phyloP scores from a whole-genome alignment of 257 asterid species.

The Linaria vulgaris region DNA sequence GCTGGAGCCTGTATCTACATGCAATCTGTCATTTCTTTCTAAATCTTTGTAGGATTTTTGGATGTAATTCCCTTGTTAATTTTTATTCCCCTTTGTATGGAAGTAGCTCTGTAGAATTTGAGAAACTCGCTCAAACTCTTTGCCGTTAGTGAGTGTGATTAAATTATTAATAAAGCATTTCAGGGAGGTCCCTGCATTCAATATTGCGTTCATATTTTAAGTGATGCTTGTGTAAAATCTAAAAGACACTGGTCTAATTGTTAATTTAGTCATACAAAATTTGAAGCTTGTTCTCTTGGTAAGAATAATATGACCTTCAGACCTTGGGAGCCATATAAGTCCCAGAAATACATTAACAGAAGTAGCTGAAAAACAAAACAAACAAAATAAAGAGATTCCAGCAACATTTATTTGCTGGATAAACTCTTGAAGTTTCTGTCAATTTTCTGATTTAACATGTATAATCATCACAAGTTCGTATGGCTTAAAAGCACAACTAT shows the following conservation, averaged over 20 bases:
- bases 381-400: background rate
- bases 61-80: conserved; percentile 15
- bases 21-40: conserved; percentile 30
- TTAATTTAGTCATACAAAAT: background rate
- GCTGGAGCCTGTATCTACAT: conserved; percentile 42
- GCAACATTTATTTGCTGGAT: conserved; percentile 27
- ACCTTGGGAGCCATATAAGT: background rate
- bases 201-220: background rate
- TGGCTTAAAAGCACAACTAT: conserved; percentile 19
- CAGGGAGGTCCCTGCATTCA: conserved; percentile 12
- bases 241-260: background rate
- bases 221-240: no score
- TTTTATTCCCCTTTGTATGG: conserved; percentile 9
- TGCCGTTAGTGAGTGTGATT: conserved; percentile 23
- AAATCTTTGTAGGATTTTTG: conserved; percentile 28
- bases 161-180: conserved; percentile 26
- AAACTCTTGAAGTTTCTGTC: conserved; percentile 13
- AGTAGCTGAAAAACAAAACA: conserved; percentile 3
- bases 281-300: no score
- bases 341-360: conserved; percentile 22
- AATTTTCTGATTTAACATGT: conserved; percentile 15
- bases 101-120: no score
- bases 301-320: no score
- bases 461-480: background rate
- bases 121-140: conserved; percentile 27